Evolutionary conservation across 176 grass and related monocot genomes (phyloP).

Genomic region (Oryza rufipogon): DNA sequence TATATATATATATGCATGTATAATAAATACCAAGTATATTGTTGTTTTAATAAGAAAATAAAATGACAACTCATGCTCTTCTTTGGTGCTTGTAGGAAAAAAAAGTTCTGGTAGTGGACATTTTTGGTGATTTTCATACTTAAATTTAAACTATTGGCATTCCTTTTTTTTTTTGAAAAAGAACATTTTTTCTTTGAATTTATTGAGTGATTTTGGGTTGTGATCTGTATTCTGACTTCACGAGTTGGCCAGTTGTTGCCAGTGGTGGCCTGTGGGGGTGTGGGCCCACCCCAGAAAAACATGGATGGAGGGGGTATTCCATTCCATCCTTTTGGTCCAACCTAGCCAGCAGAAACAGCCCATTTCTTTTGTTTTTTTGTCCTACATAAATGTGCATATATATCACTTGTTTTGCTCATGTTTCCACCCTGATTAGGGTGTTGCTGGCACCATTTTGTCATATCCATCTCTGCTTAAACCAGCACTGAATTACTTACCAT

Average conservation of each 20-base stretch:
- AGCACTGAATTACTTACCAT: neutral
- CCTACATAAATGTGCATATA: neutral
- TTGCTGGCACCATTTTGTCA: neutral
- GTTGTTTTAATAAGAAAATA: neutral
- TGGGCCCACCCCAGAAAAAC: neutral
- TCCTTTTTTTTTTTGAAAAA: neutral
- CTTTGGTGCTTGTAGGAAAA: neutral
- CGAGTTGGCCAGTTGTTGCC: neutral
- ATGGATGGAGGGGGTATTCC: neutral
- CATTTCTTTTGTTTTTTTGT: neutral
- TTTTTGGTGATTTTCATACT: neutral
- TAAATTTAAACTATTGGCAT: neutral
- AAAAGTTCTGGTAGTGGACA: neutral
- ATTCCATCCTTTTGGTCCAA: neutral
- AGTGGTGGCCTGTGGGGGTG: neutral
- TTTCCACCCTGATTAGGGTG: neutral
- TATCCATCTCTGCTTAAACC: neutral
- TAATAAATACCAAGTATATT: neutral
- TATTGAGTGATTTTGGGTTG: neutral
- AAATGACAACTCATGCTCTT: neutral
- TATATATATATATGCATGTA: no score
- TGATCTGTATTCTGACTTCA: neutral
- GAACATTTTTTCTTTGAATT: neutral
- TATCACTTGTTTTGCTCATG: neutral
- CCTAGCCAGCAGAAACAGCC: constrained; percentile 7